Conservation (phyloP, 2,329 filamentous ascomycete species). For the Alternaria sp. region DNA sequence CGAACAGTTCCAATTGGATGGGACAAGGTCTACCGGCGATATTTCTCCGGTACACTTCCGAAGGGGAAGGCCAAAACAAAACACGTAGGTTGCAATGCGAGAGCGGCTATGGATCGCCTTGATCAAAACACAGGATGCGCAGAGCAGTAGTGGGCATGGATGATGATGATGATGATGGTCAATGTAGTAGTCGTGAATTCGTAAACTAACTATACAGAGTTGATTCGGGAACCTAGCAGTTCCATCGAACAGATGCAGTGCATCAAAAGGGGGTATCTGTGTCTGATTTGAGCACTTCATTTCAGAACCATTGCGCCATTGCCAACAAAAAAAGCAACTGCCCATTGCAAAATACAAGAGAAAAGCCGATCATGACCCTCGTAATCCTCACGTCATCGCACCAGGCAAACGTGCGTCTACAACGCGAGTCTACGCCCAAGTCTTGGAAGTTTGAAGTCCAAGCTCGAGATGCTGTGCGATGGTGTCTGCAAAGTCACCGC, state of each 20-base stretch:
- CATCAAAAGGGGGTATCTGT: conserved; percentile 31
- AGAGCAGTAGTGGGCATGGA: neutral
- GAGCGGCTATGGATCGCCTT: neutral
- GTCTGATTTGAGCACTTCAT: conserved; percentile 47
- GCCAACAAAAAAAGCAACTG: conserved; percentile 7
- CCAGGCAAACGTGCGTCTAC: neutral
- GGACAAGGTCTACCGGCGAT: neutral
- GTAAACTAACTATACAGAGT: conserved; percentile 11
- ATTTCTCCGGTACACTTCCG: conserved; percentile 1
- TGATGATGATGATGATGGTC: neutral
- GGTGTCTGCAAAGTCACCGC: conserved; percentile 47
- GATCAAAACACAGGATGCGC: neutral
- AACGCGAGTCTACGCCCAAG: conserved; percentile 32
- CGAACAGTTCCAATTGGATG: neutral
- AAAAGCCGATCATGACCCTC: neutral
- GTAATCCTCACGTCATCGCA: conserved; percentile 1
- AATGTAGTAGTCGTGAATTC: conserved; percentile 4
- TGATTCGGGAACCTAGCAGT: conserved; percentile 14
- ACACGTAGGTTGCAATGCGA: neutral
- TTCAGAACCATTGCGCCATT: conserved; percentile 38
- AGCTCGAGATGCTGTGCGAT: conserved; percentile 50
- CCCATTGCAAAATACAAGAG: conserved; percentile 14
- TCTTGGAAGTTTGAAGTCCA: conserved; percentile 39
- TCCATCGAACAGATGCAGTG: conserved; percentile 9
- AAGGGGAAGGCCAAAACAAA: conserved; percentile 1